Evolutionary conservation across 2,329 filamentous ascomycete species (phyloP).

Genomic region (Calonectria honghensis): DNA sequence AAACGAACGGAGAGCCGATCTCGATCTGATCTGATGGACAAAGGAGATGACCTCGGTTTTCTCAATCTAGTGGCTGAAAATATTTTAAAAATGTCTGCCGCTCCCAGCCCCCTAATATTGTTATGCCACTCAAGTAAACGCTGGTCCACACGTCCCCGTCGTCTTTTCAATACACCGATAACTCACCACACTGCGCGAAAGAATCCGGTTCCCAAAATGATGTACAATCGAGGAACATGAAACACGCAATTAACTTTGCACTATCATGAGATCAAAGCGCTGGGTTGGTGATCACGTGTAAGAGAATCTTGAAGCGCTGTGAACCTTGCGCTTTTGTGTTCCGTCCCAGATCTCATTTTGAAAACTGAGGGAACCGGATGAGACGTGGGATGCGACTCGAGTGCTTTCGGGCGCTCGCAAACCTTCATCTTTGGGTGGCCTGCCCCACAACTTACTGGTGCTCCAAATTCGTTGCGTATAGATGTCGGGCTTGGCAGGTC

Average conservation of each 20-base stretch:
- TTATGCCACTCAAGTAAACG: not conserved
- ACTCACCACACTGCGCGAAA: not conserved
- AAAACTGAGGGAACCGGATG: not conserved
- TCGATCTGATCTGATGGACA: not conserved
- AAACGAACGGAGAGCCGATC: not conserved
- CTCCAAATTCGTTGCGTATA: constrained; percentile 6
- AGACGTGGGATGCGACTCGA: not conserved
- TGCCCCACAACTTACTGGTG: not conserved
- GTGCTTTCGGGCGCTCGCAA: constrained; percentile 3
- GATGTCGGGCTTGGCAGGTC: not conserved
- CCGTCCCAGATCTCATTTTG: constrained; percentile 22
- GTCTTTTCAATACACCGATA: not conserved
- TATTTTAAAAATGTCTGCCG: not conserved
- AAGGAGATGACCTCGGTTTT: not conserved
- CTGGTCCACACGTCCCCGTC: not conserved
- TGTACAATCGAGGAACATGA: not conserved
- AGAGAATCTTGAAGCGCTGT: constrained; percentile 9
- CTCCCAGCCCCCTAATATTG: not conserved
- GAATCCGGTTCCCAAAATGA: not conserved
- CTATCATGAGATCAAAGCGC: not conserved
- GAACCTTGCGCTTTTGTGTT: constrained; percentile 10
- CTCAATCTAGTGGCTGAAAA: not conserved
- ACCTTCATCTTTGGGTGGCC: not conserved
- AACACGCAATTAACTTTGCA: not conserved
- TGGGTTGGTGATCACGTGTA: not conserved